Percentiles rank a stretch among this genome's conserved stretches.
phyloP scores from a whole-genome alignment of 768 basidiomycete species.

The Tulasnella sp. region DNA sequence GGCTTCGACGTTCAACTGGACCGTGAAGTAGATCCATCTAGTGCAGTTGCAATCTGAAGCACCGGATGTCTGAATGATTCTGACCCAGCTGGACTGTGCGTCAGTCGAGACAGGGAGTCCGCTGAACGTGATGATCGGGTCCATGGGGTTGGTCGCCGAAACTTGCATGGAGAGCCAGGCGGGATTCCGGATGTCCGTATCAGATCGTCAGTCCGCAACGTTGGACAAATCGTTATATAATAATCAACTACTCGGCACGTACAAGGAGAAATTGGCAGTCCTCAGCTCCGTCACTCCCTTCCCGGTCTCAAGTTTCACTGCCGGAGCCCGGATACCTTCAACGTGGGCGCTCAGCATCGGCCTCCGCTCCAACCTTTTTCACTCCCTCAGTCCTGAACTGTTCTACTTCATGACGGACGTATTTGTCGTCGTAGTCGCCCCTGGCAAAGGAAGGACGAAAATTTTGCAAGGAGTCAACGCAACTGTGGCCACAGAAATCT shows the following conservation, averaged over 20 bases:
- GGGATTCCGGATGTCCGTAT: constrained; percentile 25
- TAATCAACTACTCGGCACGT: not conserved
- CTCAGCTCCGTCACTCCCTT: constrained; percentile 2
- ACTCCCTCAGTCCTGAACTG: not conserved
- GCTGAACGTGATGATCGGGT: too few relatives aligned
- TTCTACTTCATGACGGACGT: constrained; percentile 13
- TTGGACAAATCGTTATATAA: not conserved
- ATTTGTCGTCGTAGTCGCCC: constrained; percentile 1
- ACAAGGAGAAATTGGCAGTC: not conserved
- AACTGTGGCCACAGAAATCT: not conserved
- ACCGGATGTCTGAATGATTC: not conserved
- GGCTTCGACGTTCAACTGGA: constrained; percentile 15
- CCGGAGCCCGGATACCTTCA: constrained; percentile 21
- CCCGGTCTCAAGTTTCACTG: not conserved
- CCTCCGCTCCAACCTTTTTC: constrained; percentile 22
- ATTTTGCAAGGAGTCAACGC: constrained; percentile 7
- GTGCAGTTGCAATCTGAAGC: too few relatives aligned
- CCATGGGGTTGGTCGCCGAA: too few relatives aligned
- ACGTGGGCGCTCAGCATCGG: constrained; percentile 36
- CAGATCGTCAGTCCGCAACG: not conserved
- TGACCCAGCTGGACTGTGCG: constrained; percentile 19
- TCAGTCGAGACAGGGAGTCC: too few relatives aligned
- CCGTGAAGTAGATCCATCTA: not conserved
- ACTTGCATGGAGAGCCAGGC: too few relatives aligned
- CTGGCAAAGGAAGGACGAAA: not conserved